Percentiles rank a stretch among this genome's conserved stretches.
Conservation (phyloP, 257 asterid species). For the Ligustrum vulgare region DNA sequence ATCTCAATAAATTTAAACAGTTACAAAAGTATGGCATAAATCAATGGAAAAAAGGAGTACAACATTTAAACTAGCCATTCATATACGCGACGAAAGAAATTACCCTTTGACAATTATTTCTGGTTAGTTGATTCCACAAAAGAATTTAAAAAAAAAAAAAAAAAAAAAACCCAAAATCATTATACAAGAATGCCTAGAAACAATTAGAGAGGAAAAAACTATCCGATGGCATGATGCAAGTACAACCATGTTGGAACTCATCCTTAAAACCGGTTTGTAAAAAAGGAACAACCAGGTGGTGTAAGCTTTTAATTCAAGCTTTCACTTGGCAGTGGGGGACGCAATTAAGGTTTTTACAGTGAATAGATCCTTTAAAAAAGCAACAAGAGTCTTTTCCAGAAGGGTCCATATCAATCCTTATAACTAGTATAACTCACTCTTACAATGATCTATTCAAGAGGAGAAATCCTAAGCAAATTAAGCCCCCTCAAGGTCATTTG, state of each 20-base stretch:
- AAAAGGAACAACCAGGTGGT: neutral
- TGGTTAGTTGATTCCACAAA: neutral
- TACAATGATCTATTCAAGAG: neutral
- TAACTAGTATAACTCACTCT: neutral
- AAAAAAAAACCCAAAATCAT: constrained; percentile 4
- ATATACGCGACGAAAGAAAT: neutral
- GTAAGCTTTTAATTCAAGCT: neutral
- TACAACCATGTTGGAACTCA: neutral
- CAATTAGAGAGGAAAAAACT: neutral
- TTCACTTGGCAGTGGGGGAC: neutral
- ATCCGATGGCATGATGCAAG: neutral
- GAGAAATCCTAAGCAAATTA: neutral
- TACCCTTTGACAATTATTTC: neutral
- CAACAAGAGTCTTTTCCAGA: neutral
- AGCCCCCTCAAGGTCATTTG: neutral
- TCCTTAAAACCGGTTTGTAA: neutral
- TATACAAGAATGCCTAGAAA: constrained; percentile 3
- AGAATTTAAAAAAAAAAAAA: no score
- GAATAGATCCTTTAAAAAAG: neutral
- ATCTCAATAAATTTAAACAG: constrained; percentile 5
- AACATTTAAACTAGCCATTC: neutral
- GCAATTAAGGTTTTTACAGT: neutral
- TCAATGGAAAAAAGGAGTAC: neutral
- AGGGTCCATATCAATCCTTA: neutral
- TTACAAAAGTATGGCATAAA: neutral